Conservation (phyloP, 2,329 filamentous ascomycete species). For the Penicillium digitatum region DNA sequence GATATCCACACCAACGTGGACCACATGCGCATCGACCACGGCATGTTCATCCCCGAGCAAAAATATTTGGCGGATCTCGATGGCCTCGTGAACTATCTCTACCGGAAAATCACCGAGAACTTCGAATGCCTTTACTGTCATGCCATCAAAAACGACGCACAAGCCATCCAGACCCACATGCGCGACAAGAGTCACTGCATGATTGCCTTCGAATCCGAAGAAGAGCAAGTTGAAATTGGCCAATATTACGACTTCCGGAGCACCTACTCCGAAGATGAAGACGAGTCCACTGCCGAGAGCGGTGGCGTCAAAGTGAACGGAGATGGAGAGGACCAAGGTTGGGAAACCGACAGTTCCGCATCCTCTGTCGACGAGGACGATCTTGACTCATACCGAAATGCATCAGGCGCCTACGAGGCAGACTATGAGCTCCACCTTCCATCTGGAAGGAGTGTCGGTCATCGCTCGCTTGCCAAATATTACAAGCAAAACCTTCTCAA, state of each 20-base stretch:
- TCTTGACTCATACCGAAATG: slow-evolving; percentile 77
- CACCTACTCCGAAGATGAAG: slow-evolving; percentile 82
- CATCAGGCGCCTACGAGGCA: slow-evolving; percentile 74
- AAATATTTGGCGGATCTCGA: slow-evolving; percentile 77
- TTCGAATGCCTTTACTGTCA: slow-evolving; percentile 86
- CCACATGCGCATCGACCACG: slow-evolving; percentile 90
- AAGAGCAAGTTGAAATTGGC: slow-evolving; percentile 88
- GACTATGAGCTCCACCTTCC: slow-evolving; percentile 93
- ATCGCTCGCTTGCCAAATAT: slow-evolving; percentile 81
- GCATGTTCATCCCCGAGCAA: slow-evolving; percentile 93
- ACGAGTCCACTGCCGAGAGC: slow-evolving; percentile 52
- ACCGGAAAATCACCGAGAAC: slow-evolving; percentile 72
- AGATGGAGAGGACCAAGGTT: slow-evolving; percentile 66
- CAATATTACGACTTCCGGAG: slow-evolving; percentile 96
- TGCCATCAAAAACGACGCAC: slow-evolving; percentile 71
- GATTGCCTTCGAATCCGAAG: slow-evolving; percentile 84
- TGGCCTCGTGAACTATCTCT: slow-evolving; percentile 72
- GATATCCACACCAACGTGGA: slow-evolving; percentile 69
- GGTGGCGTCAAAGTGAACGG: slow-evolving; percentile 63
- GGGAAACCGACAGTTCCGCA: slow-evolving; percentile 92
- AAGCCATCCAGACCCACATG: slow-evolving; percentile 93
- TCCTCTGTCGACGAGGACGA: slow-evolving; percentile 83
- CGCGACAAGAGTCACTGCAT: slow-evolving; percentile 94
- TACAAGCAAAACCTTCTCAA: slow-evolving; percentile 88
- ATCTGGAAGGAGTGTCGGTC: slow-evolving; percentile 81